Base-by-base conservation (phyloP, 2,329 filamentous ascomycete species). In the Fusarium floridanum region DNA sequence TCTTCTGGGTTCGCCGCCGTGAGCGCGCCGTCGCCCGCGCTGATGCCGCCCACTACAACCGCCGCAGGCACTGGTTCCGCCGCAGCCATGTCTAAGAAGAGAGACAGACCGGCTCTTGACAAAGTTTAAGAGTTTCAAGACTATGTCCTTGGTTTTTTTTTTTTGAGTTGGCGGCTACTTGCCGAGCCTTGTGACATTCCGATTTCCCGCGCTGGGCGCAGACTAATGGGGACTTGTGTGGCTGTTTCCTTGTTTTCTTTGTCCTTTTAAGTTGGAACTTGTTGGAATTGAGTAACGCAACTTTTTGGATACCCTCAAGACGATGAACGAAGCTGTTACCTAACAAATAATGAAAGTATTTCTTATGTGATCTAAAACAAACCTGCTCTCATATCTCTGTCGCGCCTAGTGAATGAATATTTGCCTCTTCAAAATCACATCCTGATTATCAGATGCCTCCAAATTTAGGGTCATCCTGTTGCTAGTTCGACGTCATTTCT, bases 1-100 rank as follows among this genome's bases (percentile, higher is more conserved):
- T 89, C 76, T 85, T 88, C 79, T 90, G 88, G 88, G 84, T 88
- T 22, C 86, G 84, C 68, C 83, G 84, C 70, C 82, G 78, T 34
- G 81, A 82, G 70, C 73, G 73, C 29, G 84, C 81, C 67, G 84
- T 82, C 27, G 76, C 80, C 39, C 71, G 75, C 16, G 80, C 80
- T 57, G 81, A 81, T 24, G 69, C 73, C 24, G 78, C 78, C 48
- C 71, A 74, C 53, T 75, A 81, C 56, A 53, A 66, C 62, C 66
- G 71, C 61, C 79, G 79, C 36, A 83, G 83, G 67, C 82, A 82
- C 66, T 86, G 86, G 85, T 84, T 84, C 70, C 83, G 85, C 68
- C 83, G 85, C 67, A 84, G 83, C 70, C 82, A 80, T 60, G 84
- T 86, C 78, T 88, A 82, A 81, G 29, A 6, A 27, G 2, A 29